Base-by-base conservation (phyloP, 1,284 basidiomycete genomes). In the Erythrobasidium hasegawianum region DNA sequence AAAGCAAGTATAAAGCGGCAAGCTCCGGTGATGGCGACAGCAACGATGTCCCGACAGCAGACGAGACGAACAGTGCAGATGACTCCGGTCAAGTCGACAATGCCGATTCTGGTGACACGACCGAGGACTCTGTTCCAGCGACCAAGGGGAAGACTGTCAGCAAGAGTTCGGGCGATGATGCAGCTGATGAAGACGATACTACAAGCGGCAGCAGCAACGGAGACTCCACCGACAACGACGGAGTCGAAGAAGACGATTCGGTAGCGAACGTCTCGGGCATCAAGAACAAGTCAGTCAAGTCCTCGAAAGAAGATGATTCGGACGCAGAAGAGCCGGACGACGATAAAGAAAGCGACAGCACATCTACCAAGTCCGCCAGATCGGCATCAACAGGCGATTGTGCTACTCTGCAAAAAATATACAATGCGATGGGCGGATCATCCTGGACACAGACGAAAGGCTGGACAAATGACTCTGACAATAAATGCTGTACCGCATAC, bases 401-500 rank as follows among this genome's bases (percentile, higher is more conserved):
- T 39, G 24, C 53, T 9, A 50, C 61, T 18, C 59, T 71, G 18
- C 26, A 52, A 2, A 45, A 50, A 14, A 20, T 71, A 16, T 71
- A 58, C 61, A 54, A 56, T 27, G 61, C 66, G 1, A 66, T 71
- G 52, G 68, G 61, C n/a, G 70, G 70, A 7, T 47, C 57, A 2
- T 24, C 33, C 1, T 71, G 70, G 68, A 16, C n/a, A n/a, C 55
- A 59, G 29, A 47, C 52, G 24, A 14, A n/a, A 1, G 70, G 70
- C 3, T 71, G 68, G 70, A 52, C 39, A 1, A n/a, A 40, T 11
- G 26, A 38, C 18, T 14, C 22, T 20, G 1, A 38, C 18, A 43
- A 33, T 7, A 3, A 20, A 3, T 71, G 70, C 52, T 71, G 70
- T 47, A 26, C 22, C 20, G 61, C 54, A 16, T 67, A 55, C 39